Conservation (phyloP, 2,329 filamentous ascomycete genomes). For the Diplocarpon rosae region DNA sequence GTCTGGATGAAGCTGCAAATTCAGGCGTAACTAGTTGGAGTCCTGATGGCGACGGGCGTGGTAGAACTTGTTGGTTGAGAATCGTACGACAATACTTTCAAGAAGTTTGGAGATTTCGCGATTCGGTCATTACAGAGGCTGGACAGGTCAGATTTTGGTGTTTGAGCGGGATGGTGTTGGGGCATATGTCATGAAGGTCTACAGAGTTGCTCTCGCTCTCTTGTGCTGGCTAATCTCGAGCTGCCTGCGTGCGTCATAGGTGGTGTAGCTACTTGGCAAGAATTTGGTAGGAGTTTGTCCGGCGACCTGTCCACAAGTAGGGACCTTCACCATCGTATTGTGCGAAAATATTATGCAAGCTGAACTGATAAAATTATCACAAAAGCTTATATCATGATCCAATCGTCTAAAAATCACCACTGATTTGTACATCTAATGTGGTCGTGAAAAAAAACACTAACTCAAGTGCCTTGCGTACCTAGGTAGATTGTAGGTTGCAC, state of each 20-base stretch:
- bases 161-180: not conserved
- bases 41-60: conserved; percentile 7
- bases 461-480: no score
- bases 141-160: not conserved
- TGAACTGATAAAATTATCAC: no score
- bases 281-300: not conserved
- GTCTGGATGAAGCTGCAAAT: conserved; percentile 5
- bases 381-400: no score
- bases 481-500: no score
- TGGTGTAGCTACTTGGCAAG: not conserved
- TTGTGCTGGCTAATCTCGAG: not conserved
- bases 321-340: not conserved
- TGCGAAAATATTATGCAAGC: no score
- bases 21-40: conserved; percentile 8
- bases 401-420: no score
- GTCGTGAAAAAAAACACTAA: no score
- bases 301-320: not conserved
- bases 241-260: not conserved
- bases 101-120: no score
- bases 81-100: conserved; percentile 7
- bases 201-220: not conserved
- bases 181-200: conserved; percentile 1
- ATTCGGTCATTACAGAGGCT: no score
- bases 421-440: no score
- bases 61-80: conserved; percentile 13